A percentile compares a stretch with the other conserved stretches of the same genome.
Conservation (phyloP, 2,329 filamentous ascomycete species). For the Pseudophaeomoniella oleicola region DNA sequence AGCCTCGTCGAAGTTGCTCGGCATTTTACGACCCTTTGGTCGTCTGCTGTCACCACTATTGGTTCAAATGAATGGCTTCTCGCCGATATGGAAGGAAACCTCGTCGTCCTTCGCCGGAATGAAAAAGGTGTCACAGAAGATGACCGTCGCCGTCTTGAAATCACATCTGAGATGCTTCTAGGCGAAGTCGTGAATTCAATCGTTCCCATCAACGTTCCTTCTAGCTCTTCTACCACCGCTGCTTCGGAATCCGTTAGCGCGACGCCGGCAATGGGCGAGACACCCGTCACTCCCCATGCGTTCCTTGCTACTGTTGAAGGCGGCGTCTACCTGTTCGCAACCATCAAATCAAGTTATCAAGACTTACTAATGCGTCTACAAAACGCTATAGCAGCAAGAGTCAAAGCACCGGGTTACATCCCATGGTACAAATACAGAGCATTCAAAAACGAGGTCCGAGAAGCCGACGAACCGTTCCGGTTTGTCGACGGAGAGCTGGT, state of each 20-base stretch:
- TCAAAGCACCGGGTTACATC: conserved; percentile 57
- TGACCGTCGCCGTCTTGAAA: conserved; percentile 54
- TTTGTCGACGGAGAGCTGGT: conserved; percentile 90
- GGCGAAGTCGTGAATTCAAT: conserved; percentile 93
- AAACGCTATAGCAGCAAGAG: conserved; percentile 47
- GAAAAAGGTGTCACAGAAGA: conserved; percentile 56
- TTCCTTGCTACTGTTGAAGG: conserved; percentile 89
- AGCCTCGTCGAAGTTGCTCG: conserved; percentile 60
- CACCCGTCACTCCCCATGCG: conserved; percentile 58
- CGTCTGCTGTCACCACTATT: conserved; percentile 61
- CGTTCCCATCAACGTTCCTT: conserved; percentile 53
- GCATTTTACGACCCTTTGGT: conserved; percentile 71
- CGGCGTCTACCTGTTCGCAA: conserved; percentile 70
- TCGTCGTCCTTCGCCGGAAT: conserved; percentile 68
- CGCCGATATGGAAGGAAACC: conserved; percentile 74
- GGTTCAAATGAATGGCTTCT: conserved; percentile 64
- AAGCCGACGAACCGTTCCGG: conserved; percentile 61
- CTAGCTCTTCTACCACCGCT: conserved; percentile 12
- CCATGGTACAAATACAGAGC: conserved; percentile 69
- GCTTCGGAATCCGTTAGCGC: background rate
- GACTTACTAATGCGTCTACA: conserved; percentile 77
- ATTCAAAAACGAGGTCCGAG: conserved; percentile 57
- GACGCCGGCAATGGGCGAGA: conserved; percentile 31
- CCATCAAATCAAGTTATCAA: conserved; percentile 57
- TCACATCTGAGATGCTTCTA: conserved; percentile 68